Conservation (phyloP, 257 asterid genomes). For the Salvia rosmarinus region DNA sequence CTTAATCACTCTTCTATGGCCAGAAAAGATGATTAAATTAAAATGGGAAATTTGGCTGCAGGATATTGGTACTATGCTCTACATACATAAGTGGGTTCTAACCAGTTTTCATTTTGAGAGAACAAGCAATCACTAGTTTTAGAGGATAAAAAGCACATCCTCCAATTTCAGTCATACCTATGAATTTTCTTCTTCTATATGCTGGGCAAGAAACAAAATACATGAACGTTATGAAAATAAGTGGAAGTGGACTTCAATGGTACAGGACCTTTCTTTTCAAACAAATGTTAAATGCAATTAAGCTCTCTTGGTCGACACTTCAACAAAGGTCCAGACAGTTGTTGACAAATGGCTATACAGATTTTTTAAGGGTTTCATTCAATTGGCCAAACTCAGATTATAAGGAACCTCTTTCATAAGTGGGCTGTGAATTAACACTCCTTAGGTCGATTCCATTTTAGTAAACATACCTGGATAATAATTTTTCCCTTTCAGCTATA, state of each 20-base stretch:
- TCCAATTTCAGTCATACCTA: not conserved
- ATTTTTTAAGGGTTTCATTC: not conserved
- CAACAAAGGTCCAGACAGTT: not conserved
- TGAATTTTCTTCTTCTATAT: not conserved
- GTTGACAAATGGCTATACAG: not conserved
- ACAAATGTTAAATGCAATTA: not conserved
- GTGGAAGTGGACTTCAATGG: not conserved
- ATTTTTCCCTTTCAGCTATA: constrained; percentile 58
- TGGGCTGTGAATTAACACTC: not conserved
- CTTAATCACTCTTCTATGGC: not conserved
- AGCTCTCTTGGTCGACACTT: not conserved
- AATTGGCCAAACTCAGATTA: not conserved
- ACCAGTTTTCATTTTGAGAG: not conserved
- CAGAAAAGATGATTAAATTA: not conserved
- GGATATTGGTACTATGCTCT: too few relatives aligned
- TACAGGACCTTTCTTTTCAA: not conserved
- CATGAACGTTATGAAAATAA: not conserved
- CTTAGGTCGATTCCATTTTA: not conserved
- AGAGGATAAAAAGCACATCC: not conserved
- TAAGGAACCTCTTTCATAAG: not conserved
- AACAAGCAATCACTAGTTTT: constrained; percentile 1
- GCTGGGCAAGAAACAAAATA: not conserved
- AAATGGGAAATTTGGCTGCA: not conserved
- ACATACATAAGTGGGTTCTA: too few relatives aligned
- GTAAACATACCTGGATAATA: constrained; percentile 46